A percentile compares a stretch with the other conserved stretches of the same genome.
phyloP scores from a whole-genome alignment of 2,329 filamentous ascomycete genomes.

The Fusarium hainanense region DNA sequence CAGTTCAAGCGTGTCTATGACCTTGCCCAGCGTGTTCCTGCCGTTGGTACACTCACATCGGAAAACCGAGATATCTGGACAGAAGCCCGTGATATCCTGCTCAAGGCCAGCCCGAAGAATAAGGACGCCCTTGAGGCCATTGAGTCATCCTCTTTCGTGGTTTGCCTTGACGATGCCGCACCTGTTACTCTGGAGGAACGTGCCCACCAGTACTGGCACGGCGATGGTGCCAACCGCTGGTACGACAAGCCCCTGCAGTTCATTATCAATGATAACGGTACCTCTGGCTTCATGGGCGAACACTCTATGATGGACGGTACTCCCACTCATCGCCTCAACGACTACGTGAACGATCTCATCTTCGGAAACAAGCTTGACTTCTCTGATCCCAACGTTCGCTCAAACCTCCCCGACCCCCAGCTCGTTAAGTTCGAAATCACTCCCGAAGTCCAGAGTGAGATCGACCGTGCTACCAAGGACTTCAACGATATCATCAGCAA shows the following conservation, averaged over 20 bases:
- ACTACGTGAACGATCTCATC: conserved; percentile 91
- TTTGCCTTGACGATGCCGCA: conserved; percentile 91
- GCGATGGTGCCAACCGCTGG: conserved; percentile 95
- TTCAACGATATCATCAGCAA: conserved; percentile 84
- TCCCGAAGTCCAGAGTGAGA: conserved; percentile 77
- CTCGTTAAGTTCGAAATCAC: conserved; percentile 82
- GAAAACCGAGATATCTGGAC: conserved; percentile 96
- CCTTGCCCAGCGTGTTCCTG: conserved; percentile 74
- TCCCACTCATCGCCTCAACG: conserved; percentile 95
- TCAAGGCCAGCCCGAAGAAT: conserved; percentile 83
- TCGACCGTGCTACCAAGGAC: conserved; percentile 80
- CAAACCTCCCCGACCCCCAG: conserved; percentile 83
- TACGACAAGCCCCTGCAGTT: conserved; percentile 99
- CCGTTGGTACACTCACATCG: conserved; percentile 86
- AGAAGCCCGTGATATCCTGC: conserved; percentile 80
- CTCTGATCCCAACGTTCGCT: conserved; percentile 79
- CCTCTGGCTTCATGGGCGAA: conserved; percentile 96
- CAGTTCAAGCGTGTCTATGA: conserved; percentile 90
- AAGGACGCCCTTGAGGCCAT: conserved; percentile 81
- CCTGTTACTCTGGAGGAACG: conserved; percentile 96
- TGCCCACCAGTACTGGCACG: conserved; percentile 97
- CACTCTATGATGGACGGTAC: conserved; percentile 99
- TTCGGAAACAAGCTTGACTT: conserved; percentile 96
- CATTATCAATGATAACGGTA: conserved; percentile 97
- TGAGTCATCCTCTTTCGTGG: conserved; percentile 88